Evolutionary conservation across 2,329 filamentous ascomycete species (phyloP), one percentile per base, ranked within the genome.

Genomic region (Chaetomium globosum): DNA sequence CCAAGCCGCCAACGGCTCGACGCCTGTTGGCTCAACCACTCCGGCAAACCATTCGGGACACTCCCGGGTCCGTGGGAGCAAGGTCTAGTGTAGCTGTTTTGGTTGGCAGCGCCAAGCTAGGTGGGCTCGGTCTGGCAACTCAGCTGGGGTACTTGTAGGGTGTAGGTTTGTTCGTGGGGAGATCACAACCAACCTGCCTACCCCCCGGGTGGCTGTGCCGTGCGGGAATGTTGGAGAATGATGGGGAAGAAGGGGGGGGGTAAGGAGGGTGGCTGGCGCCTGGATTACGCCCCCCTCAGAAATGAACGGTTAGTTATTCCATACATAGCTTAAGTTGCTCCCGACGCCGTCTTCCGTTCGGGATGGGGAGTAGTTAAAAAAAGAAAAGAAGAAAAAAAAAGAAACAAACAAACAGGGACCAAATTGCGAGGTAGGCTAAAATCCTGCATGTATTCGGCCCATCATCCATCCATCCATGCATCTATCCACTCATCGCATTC

Each of bases 341-440:
- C 39, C 39, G 19, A 16, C 39, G 3, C 31, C 31, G 31, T 31
- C 6, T 8, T 31, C 6, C 31, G 12, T 39, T 5, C 4, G 39
- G 16, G 39, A 43, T 43, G 39, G 39, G 39, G 16, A 48, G 3
- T 8, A 3, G n/a, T n/a, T n/a, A 30, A 31, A 53, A 31, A 12
- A 36, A 36, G 12, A 36, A 26, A 4, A 26, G 4, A 26, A 26
- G 26, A 5, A 16, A 51, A 51, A n/a, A n/a, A n/a, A n/a, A n/a
- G n/a, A n/a, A n/a, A n/a, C n/a, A n/a, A 33, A 33, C 4, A 5
- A 9, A 33, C 8, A 4, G 51, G n/a, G 51, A 26, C 16, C 51
- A 53, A 53, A 53, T 30, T 53, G 28, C 28, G 26, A 28, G 51
- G 51, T 28, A 53, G 51, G 51, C 51, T 53, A 53, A 53, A 13